Base-by-base conservation (phyloP, 139 green algal genomes). In the Chlorella sorokiniana region DNA sequence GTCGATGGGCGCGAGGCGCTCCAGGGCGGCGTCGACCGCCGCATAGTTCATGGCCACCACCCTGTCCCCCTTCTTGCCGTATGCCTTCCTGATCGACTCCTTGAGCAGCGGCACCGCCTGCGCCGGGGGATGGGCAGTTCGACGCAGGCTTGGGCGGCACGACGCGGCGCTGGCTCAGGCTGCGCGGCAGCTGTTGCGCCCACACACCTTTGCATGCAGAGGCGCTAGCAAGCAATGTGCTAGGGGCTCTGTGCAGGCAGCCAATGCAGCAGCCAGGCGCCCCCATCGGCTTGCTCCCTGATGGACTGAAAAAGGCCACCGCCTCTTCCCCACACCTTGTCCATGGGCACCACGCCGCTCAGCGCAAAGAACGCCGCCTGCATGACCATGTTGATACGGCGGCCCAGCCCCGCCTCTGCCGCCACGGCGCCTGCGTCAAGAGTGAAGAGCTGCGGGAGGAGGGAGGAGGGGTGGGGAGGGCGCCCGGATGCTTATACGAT, bases 351-450 rank as follows among this genome's bases (percentile, higher is more conserved):
- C 65, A 93, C 89, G 27, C 79, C 81, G 3, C 68, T 81, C 20
- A 93, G 87, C 54, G 86, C 61, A 76, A 93, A 93, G 89, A 93
- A 93, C n/a, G 83, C 85, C 9, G 87, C 84, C 81, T 93, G 89
- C 89, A 93, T 90, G 41, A 91, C 86, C 87, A 91, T 91, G 85
- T 93, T 93, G 59, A 91, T 84, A 70, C 84, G 87, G 78, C 89
- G 88, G 61, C 89, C 89, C 42, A 93, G 83, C 25, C 87, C 85
- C 0, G 78, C 77, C 27, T 51, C 73, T 27, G 85, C 78, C 27
- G 86, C 89, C 37, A 91, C 85, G 16, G 69, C 72, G 35, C 78
- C 75, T 2, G 83, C 89, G 44, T 91, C 81, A 3, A 91, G 76
- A 37, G 83, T 37, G 71, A 91, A 91, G 14, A 79, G 35, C 73